These are phyloP conservation scores for Urochloa ruziziensis DNA, from an alignment of 176 grass and related monocot genomes.

Conservation along the genomic window DNA sequence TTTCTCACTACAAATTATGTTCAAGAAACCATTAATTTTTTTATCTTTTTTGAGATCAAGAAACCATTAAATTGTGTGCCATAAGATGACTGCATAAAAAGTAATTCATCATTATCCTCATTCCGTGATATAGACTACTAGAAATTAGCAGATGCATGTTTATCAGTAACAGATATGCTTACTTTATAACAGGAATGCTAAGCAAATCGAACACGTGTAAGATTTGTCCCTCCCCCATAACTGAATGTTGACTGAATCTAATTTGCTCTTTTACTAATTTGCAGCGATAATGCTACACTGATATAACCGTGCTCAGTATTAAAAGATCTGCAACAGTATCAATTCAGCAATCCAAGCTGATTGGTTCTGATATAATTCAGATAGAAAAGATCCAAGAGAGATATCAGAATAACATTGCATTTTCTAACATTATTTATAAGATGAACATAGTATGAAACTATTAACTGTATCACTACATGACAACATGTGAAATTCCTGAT, in stretches of 20 bases:
- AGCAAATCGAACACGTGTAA: neutral
- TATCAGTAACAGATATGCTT: neutral
- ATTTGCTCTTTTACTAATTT: neutral
- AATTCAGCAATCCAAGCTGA: neutral
- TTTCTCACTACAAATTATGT: neutral
- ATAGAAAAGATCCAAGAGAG: neutral
- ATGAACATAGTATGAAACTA: neutral
- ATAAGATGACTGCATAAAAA: neutral
- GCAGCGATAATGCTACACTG: too few relatives aligned
- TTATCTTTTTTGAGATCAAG: too few relatives aligned
- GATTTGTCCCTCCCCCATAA: neutral
- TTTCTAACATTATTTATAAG: neutral
- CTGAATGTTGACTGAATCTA: neutral
- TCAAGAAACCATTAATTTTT: neutral
- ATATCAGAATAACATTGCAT: neutral
- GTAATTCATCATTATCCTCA: neutral
- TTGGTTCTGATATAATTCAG: neutral
- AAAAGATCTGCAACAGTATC: neutral
- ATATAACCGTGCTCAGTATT: neutral
- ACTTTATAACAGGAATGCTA: neutral
- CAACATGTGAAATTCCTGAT: slow-evolving; percentile 8
- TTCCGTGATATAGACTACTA: neutral
- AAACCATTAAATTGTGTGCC: neutral
- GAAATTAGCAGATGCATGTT: neutral
- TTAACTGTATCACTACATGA: neutral